A percentile compares a stretch with the other conserved stretches of the same genome.
Conservation (phyloP, 1,284 basidiomycete genomes). For the Earliella scabrosa region DNA sequence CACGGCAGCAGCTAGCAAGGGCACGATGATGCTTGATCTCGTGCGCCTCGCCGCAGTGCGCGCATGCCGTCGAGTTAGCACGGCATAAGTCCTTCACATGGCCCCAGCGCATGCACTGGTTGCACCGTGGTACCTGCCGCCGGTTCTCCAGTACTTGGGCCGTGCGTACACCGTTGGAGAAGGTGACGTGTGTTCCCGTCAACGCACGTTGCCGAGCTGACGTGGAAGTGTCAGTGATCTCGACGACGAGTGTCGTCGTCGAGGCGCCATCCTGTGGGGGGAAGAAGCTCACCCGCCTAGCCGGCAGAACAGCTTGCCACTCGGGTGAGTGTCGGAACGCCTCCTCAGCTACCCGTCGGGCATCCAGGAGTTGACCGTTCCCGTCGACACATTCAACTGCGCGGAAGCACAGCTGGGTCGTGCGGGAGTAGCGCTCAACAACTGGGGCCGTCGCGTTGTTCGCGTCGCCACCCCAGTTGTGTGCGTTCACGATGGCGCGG, state of each 20-base stretch:
- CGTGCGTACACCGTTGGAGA: not conserved
- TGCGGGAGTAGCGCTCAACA: not conserved
- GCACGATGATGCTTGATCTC: not conserved
- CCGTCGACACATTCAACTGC: not conserved
- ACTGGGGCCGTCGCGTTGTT: not conserved
- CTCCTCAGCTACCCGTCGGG: not conserved
- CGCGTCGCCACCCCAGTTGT: not conserved
- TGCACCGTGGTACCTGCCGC: not conserved
- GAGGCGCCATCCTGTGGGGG: too few relatives aligned
- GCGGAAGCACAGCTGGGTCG: conserved; percentile 1
- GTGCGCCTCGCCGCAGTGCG: not conserved
- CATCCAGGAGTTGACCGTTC: not conserved
- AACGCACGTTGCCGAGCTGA: too few relatives aligned
- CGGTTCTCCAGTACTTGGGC: not conserved
- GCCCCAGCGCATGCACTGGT: not conserved
- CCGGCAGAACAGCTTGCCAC: not conserved
- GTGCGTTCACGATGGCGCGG: not conserved
- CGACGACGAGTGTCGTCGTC: too few relatives aligned
- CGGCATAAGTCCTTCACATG: not conserved
- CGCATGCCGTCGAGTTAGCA: not conserved
- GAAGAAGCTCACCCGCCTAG: too few relatives aligned
- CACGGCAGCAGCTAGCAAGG: not conserved
- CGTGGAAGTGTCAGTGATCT: too few relatives aligned
- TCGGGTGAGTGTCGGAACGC: not conserved
- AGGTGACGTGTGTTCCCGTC: not conserved